phyloP scores from a whole-genome alignment of 2,329 filamentous ascomycete genomes.

The Aphanoascus verrucosus region DNA sequence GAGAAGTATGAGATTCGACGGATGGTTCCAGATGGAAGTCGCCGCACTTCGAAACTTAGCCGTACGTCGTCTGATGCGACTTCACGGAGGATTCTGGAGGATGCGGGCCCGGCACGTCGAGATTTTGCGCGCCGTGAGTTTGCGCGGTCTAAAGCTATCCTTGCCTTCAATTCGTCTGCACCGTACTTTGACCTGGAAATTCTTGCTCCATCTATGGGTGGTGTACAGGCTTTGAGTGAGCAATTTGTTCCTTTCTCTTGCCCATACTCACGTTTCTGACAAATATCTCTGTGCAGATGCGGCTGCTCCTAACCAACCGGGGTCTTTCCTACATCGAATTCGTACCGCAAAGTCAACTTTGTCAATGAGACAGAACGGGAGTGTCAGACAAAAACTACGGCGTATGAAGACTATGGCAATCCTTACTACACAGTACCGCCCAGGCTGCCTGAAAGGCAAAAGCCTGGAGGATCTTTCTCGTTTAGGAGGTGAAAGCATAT shows the following conservation, averaged over 20 bases:
- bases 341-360: slow-evolving; percentile 29
- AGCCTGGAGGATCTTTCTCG: slow-evolving; percentile 33
- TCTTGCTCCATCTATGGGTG: neutral
- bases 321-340: slow-evolving; percentile 21
- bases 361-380: slow-evolving; percentile 18
- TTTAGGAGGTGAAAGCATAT: slow-evolving; percentile 34
- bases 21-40: slow-evolving; percentile 3
- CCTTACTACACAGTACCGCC: slow-evolving; percentile 22
- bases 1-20: neutral
- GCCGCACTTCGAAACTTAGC: slow-evolving; percentile 14
- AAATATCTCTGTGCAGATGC: neutral
- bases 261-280: neutral
- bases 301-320: neutral
- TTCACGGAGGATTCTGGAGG: slow-evolving; percentile 19
- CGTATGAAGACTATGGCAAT: slow-evolving; percentile 33
- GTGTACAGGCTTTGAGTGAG: neutral
- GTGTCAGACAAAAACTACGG: slow-evolving; percentile 22
- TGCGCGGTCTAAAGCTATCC: slow-evolving; percentile 12
- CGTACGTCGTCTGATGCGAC: slow-evolving; percentile 19
- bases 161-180: slow-evolving; percentile 23
- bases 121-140: slow-evolving; percentile 19
- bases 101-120: slow-evolving; percentile 18
- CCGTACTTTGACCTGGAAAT: slow-evolving; percentile 11
- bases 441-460: slow-evolving; percentile 29
- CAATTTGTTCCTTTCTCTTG: neutral